Conservation (phyloP, 1,284 basidiomycete genomes). For the Leccinum subfulvum region DNA sequence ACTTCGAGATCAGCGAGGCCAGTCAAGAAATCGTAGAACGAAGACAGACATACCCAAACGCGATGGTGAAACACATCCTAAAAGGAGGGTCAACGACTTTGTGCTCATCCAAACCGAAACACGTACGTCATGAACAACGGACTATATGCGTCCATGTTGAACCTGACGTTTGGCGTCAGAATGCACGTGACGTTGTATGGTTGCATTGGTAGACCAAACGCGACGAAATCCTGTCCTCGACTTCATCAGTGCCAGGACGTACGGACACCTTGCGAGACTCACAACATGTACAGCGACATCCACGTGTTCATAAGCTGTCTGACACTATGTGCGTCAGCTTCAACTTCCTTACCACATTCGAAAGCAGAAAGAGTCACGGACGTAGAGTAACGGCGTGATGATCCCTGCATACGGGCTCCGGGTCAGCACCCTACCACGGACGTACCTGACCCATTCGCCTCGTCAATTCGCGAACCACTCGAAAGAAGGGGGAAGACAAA, state of each 20-base stretch:
- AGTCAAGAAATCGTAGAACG: not conserved
- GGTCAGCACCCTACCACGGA: slow-evolving; percentile 35
- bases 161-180: slow-evolving; percentile 44
- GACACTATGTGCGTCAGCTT: slow-evolving; percentile 5
- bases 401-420: slow-evolving; percentile 43
- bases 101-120: not conserved
- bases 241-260: not conserved
- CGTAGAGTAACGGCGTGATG: slow-evolving; percentile 47
- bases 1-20: not conserved
- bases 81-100: not conserved
- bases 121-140: slow-evolving; percentile 61
- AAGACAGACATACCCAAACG: slow-evolving; percentile 37
- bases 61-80: slow-evolving; percentile 44
- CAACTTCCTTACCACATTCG: not conserved
- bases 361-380: slow-evolving; percentile 14
- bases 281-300: slow-evolving; percentile 44
- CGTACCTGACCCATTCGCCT: slow-evolving; percentile 27
- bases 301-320: slow-evolving; percentile 46
- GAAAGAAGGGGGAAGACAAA: not conserved
- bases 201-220: slow-evolving; percentile 38
- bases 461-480: slow-evolving; percentile 3
- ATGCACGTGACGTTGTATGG: slow-evolving; percentile 62
- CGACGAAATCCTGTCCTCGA: slow-evolving; percentile 28
- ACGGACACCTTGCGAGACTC: slow-evolving; percentile 2
- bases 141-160: slow-evolving; percentile 62